Base-by-base conservation (phyloP, 2,329 filamentous ascomycete genomes). In the Aspergillus pseudoviridinutans region DNA sequence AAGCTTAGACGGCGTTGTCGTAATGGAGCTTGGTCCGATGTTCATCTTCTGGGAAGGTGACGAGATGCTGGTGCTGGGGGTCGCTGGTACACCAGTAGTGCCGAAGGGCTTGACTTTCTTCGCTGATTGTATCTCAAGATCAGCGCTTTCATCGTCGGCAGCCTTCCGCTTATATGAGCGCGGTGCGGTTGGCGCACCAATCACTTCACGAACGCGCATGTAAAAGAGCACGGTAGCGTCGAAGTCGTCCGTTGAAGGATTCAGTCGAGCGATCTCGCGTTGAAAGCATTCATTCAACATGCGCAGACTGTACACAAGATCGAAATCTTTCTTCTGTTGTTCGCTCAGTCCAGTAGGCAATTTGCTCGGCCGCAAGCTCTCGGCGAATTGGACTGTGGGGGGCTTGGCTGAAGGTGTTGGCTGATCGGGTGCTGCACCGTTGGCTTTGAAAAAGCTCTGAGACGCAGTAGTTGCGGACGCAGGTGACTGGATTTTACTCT, bases 181-280 rank as follows among this genome's bases (percentile, higher is more conserved):
- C 1, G 46, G 55, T 4, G 65, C 71, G 51, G 75, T 55, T 4
- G 74, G 73, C 17, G 65, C 64, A 29, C 73, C 74, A 50, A 78
- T 68, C 1, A 68, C 67, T 20, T 72, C 70, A 49, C 76, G 74
- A 53, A 73, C 65, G 49, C 68, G 69, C 52, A 74, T 61, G 58
- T 78, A 78, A 53, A 71, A 71, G 4, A 71, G 60, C 28, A 78
- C 64, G 35, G 74, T 38, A 17, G 63, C 59, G 54, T 76, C 74
- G 51, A 78, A 73, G 49, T 70, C 66, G 49, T 74, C 61, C 2
- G 53, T 67, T 17, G 65, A 60, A 5, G 74, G 70, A 56, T 77
- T 65, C 25, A 71, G 58, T 3, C 61, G 59, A 10, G 67, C 61
- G 10, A 77, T 51, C 49, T 71, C 64, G 7, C 66, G 64, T 54